Evolutionary conservation across 305 asterid species (phyloP).

Genomic region (Solanum hybrid): DNA sequence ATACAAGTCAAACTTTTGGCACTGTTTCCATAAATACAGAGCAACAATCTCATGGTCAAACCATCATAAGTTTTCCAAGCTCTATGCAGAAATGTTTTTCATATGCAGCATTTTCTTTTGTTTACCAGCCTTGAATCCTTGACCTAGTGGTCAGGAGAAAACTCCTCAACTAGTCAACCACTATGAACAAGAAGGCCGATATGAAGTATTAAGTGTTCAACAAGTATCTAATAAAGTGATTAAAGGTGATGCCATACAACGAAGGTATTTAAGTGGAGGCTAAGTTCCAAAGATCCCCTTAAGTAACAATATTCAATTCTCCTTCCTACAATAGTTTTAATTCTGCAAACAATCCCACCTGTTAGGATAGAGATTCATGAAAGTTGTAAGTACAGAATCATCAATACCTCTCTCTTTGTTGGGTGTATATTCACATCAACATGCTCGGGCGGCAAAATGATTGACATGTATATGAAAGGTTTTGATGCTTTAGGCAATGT

Average conservation of each 20-base stretch:
- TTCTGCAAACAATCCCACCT: background rate
- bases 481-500: slow-evolving; percentile 96
- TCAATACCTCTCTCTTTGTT: slow-evolving; percentile 88
- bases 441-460: slow-evolving; percentile 81
- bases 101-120: background rate
- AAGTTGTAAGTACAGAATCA: background rate
- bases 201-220: background rate
- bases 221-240: background rate
- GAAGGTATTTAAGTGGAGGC: background rate
- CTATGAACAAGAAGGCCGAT: background rate
- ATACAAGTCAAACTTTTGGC: background rate
- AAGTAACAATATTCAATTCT: background rate
- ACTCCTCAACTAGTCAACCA: background rate
- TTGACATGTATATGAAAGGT: slow-evolving; percentile 86
- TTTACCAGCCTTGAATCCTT: background rate
- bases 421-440: slow-evolving; percentile 96
- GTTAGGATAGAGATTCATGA: background rate
- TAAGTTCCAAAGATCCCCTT: background rate
- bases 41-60: background rate
- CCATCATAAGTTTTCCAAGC: background rate
- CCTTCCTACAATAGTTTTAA: background rate
- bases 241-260: background rate
- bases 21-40: background rate
- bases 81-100: background rate
- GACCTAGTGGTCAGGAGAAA: background rate